Base-by-base conservation (phyloP, 2,329 filamentous ascomycete genomes). In the Proliferodiscus dingleyae region DNA sequence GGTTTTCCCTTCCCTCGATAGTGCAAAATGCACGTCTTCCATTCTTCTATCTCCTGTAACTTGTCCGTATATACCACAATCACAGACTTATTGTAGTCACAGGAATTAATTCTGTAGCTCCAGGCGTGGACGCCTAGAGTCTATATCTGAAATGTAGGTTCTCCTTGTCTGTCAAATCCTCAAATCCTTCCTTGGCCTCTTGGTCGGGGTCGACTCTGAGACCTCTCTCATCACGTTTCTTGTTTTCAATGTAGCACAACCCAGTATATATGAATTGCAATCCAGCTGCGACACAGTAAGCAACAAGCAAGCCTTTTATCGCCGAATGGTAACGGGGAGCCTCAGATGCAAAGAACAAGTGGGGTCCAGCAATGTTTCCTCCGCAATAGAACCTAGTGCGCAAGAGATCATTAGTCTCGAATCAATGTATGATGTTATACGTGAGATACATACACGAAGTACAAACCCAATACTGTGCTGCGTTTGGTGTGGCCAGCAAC, bases 401-500 rank as follows among this genome's bases (percentile, higher is more conserved):
- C 0, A 79, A 28, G 36, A 16, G 78, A 0, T 80, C 78, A 0
- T 83, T 80, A 89, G 85, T 62, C 87, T 77, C 5, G 73, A 76
- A 58, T 11, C 5, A 21, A 23, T 30, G 5, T 3, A 3, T 15
- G 23, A 43, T 22, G 29, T 43, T 19, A 23, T 15, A 34, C 15
- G 18, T 22, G 10, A 23, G n/a, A 28, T 28, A 42, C 30, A 0
- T 81, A 82, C 0, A 85, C 81, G 51, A 88, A 89, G 2, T 85
- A 81, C 0, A 80, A 78, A 0, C 80, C 78, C 0, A 83, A 80
- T 71, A 83, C 85, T 56, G 83, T 80, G 50, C 79, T 84, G 69
- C 87, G 87, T 68, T 89, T 88, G 0, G 84, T 87, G 21, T 83
- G 76, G 0, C 85, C 85, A 0, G 83, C 83, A 0, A 87, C 81